These are phyloP conservation scores for Cyclocybe aegerita DNA, from an alignment of 768 basidiomycete species.

Conservation along the genomic window DNA sequence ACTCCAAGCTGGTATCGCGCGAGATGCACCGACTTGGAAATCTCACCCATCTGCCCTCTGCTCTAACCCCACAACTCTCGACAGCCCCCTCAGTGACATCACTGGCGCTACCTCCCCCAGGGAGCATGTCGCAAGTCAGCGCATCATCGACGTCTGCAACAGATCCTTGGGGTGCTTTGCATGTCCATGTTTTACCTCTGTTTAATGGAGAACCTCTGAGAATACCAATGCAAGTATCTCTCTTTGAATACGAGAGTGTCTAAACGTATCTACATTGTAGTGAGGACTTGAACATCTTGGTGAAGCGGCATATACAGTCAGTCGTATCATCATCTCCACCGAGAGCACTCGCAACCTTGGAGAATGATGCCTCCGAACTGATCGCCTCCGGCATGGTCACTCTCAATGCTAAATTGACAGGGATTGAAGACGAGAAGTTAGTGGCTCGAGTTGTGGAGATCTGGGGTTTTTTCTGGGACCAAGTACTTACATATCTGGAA, in stretches of 20 bases:
- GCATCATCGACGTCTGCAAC: slow-evolving; percentile 43
- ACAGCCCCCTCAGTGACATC: slow-evolving; percentile 50
- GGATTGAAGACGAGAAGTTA: slow-evolving; percentile 77
- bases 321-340: slow-evolving; percentile 74
- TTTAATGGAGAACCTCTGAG: slow-evolving; percentile 90
- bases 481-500: slow-evolving; percentile 84
- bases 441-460: slow-evolving; percentile 78
- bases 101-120: slow-evolving; percentile 40
- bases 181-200: slow-evolving; percentile 84
- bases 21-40: slow-evolving; percentile 85
- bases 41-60: slow-evolving; percentile 49
- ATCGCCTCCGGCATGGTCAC: slow-evolving; percentile 91
- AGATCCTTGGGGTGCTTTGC: slow-evolving; percentile 83
- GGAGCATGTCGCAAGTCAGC: slow-evolving; percentile 33
- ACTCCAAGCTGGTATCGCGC: slow-evolving; percentile 75
- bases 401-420: slow-evolving; percentile 78
- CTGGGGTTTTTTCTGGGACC: slow-evolving; percentile 94
- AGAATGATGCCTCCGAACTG: slow-evolving; percentile 78
- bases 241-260: background rate
- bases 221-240: slow-evolving; percentile 68
- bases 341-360: slow-evolving; percentile 70
- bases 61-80: slow-evolving; percentile 52
- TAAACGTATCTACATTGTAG: slow-evolving; percentile 32
- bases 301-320: slow-evolving; percentile 73
- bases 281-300: slow-evolving; percentile 85